phyloP scores from a whole-genome alignment of 345 rosid genomes.

The Salix koriyanagi region DNA sequence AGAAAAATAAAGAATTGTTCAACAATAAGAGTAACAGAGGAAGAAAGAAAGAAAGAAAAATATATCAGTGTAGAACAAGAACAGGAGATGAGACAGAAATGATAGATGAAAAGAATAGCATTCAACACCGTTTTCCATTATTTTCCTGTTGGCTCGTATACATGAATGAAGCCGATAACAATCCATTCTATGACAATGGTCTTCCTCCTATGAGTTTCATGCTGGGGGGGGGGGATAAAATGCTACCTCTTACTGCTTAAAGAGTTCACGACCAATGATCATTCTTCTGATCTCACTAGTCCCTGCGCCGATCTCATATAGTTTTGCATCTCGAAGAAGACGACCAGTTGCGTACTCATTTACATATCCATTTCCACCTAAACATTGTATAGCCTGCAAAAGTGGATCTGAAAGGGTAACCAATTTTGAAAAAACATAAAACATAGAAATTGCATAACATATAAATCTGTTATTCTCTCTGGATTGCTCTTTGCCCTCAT shows the following conservation, averaged over 20 bases:
- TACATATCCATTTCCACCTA: constrained; percentile 93
- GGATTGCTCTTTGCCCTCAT: no score
- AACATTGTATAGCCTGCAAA: constrained; percentile 90
- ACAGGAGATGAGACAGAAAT: no score
- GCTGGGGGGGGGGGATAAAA: background rate
- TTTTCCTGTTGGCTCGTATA: no score
- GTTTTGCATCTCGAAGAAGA: constrained; percentile 85
- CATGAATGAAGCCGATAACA: no score
- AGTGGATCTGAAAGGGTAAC: background rate
- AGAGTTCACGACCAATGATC: constrained; percentile 84
- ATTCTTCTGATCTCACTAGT: constrained; percentile 95
- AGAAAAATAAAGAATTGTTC: no score
- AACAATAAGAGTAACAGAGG: no score
- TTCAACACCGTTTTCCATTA: no score
- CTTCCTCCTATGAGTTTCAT: no score
- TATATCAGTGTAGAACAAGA: no score
- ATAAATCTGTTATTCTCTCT: background rate
- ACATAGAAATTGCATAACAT: background rate
- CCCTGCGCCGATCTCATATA: constrained; percentile 94
- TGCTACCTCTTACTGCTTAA: constrained; percentile 43
- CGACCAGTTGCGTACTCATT: constrained; percentile 89
- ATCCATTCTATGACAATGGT: no score
- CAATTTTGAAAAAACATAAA: background rate
- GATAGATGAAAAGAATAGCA: no score
- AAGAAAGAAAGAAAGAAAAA: no score